phyloP scores from a whole-genome alignment of 208 protist genomes.

The Acanthamoeba lenticulata region DNA sequence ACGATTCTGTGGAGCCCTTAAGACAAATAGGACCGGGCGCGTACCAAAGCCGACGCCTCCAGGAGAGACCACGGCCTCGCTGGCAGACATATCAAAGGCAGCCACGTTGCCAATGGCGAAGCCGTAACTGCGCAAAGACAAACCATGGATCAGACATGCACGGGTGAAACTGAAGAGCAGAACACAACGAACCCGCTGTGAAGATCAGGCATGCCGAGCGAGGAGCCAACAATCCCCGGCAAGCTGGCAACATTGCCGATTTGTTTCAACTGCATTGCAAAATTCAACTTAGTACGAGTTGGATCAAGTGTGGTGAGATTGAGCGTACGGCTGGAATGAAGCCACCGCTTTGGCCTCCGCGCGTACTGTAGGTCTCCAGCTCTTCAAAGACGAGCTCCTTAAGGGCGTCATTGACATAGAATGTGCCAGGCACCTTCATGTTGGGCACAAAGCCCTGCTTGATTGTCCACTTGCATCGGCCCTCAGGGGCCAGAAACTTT shows the following conservation, averaged over 20 bases:
- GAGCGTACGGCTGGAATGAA: conserved; percentile 88
- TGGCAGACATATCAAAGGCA: conserved; percentile 91
- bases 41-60: conserved; percentile 76
- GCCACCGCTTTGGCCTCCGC: conserved; percentile 51
- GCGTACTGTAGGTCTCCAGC: conserved; percentile 75
- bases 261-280: conserved; percentile 74
- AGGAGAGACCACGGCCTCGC: conserved; percentile 89
- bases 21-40: neutral
- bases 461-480: neutral
- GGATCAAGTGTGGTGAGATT: neutral
- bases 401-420: conserved; percentile 89
- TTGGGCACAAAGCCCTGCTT: conserved; percentile 21
- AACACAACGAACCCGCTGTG: conserved; percentile 84
- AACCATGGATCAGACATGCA: neutral
- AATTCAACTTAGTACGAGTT: neutral
- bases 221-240: conserved; percentile 90
- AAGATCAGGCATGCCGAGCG: conserved; percentile 91
- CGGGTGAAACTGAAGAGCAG: neutral
- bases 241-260: conserved; percentile 92
- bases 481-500: neutral
- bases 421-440: conserved; percentile 66
- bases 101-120: conserved; percentile 95
- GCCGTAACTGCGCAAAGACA: conserved; percentile 83
- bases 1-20: neutral
- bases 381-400: conserved; percentile 86